phyloP scores from a whole-genome alignment of 2,329 filamentous ascomycete genomes.

The Claviceps monticola region DNA sequence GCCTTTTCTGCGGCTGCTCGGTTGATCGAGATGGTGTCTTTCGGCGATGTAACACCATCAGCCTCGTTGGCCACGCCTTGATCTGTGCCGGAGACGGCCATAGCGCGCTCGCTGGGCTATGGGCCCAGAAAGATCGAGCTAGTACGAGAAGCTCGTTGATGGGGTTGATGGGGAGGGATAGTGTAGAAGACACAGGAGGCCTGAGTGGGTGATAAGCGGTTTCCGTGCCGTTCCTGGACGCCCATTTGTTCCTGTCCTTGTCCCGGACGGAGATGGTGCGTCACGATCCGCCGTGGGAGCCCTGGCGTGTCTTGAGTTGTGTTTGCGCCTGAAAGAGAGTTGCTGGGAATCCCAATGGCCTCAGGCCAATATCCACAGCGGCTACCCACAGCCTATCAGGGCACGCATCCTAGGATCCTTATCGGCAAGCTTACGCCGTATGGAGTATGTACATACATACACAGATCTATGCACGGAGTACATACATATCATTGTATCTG shows the following conservation, averaged over 20 bases:
- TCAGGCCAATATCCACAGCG: not conserved
- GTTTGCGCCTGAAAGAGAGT: too few relatives aligned
- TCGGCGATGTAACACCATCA: conserved; percentile 16
- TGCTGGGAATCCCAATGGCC: not conserved
- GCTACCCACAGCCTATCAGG: too few relatives aligned
- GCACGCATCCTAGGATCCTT: too few relatives aligned
- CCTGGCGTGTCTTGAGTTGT: too few relatives aligned
- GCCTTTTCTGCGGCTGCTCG: conserved; percentile 13
- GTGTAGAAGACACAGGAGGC: not conserved
- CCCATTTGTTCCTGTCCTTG: conserved; percentile 6
- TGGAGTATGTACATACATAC: too few relatives aligned
- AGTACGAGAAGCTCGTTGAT: not conserved
- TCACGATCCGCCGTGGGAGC: not conserved
- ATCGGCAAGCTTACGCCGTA: too few relatives aligned
- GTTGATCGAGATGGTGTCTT: conserved; percentile 14
- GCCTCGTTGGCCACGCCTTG: conserved; percentile 10
- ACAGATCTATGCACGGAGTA: too few relatives aligned
- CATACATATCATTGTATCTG: too few relatives aligned
- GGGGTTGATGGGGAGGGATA: not conserved
- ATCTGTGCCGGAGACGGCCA: conserved; percentile 16
- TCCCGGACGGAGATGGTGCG: not conserved
- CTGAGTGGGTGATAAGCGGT: not conserved
- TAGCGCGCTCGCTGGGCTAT: conserved; percentile 4
- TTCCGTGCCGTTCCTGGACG: conserved; percentile 5
- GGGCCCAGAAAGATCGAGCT: not conserved